Base-by-base conservation (phyloP, 2,329 filamentous ascomycete genomes). In the Byssochlamys sp. region DNA sequence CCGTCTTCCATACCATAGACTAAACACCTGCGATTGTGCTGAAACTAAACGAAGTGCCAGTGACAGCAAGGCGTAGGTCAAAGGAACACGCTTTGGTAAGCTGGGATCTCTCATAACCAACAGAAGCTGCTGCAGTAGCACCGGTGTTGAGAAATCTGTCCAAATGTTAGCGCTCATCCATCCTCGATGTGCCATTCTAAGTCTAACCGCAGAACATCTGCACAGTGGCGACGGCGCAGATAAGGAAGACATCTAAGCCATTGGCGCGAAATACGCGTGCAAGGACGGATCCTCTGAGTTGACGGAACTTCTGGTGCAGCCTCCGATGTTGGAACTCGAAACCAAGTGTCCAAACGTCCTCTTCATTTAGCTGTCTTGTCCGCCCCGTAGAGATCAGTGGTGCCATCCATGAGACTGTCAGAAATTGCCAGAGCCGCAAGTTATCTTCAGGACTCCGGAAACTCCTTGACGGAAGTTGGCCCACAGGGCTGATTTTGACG, bases 381-480 rank as follows among this genome's bases (percentile, higher is more conserved):
- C 78, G 81, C 1, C 87, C 89, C 26, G 84, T 72, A 1, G 77
- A 75, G 11, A 95, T 90, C 5, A 95, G 73, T 0, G 90, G 87
- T 0, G 78, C 77, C 74, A 95, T 86, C 91, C 91, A 96, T 0
- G 84, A 88, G 28, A 95, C 87, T 4, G 84, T 86, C 82, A 92
- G 88, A 73, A 90, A 96, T 63, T 91, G 88, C 81, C 89, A 91
- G 0, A 91, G 77, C 0, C 81, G 88, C 26, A 95, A 70, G 61
- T 88, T 84, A 64, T 96, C 91, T 69, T 96, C 91, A 0, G 91
- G 86, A 53, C 81, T 85, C 29, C 90, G 86, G n/a, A 88, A 74
- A 1, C 78, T 71, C 2, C 74, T 78, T 0, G 80, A 85, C 1
- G 88, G 84, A 3, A 72, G 61, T 19, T 78, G 75, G 55, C 81